A percentile compares a stretch with the other conserved stretches of the same genome.
Evolutionary conservation across 1,284 basidiomycete species (phyloP).

Genomic region (Butyriboletus appendiculatus): DNA sequence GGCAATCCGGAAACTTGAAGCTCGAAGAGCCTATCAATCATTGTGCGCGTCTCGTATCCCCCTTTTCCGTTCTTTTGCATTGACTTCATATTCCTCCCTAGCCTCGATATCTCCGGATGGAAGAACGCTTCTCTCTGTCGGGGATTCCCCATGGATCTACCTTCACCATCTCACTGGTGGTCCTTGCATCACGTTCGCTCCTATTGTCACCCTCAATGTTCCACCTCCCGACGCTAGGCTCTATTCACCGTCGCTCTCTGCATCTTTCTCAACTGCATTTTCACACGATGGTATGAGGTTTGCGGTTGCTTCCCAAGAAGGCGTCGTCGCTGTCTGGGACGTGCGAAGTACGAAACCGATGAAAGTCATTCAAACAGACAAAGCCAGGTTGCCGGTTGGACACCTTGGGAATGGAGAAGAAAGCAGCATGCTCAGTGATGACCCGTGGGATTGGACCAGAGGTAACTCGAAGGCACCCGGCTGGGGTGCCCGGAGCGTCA

Average conservation of each 20-base stretch:
- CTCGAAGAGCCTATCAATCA: slow-evolving; percentile 74
- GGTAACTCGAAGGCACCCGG: slow-evolving; percentile 60
- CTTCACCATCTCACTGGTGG: slow-evolving; percentile 70
- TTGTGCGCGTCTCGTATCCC: slow-evolving; percentile 44
- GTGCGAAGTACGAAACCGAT: slow-evolving; percentile 70
- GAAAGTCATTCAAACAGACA: slow-evolving; percentile 62
- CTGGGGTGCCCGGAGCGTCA: slow-evolving; percentile 77
- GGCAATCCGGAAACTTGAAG: slow-evolving; percentile 53
- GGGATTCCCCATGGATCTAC: slow-evolving; percentile 82
- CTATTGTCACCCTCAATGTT: slow-evolving; percentile 55
- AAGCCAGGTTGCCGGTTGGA: slow-evolving; percentile 39
- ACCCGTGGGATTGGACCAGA: slow-evolving; percentile 66
- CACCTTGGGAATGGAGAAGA: slow-evolving; percentile 43
- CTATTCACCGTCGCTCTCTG: slow-evolving; percentile 51
- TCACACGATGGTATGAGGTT: slow-evolving; percentile 79
- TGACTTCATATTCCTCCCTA: slow-evolving; percentile 33
- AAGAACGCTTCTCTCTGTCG: slow-evolving; percentile 79
- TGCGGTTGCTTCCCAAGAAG: slow-evolving; percentile 86
- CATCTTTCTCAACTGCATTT: slow-evolving; percentile 86
- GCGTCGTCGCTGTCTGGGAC: slow-evolving; percentile 79
- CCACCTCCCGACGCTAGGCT: slow-evolving; percentile 49
- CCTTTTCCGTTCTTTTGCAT: slow-evolving; percentile 29
- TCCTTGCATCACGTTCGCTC: slow-evolving; percentile 53
- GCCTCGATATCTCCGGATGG: slow-evolving; percentile 86
- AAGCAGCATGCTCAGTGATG: slow-evolving; percentile 59